Evolutionary conservation across 2,329 filamentous ascomycete species (phyloP).

Genomic region (Graphilbum sp.): DNA sequence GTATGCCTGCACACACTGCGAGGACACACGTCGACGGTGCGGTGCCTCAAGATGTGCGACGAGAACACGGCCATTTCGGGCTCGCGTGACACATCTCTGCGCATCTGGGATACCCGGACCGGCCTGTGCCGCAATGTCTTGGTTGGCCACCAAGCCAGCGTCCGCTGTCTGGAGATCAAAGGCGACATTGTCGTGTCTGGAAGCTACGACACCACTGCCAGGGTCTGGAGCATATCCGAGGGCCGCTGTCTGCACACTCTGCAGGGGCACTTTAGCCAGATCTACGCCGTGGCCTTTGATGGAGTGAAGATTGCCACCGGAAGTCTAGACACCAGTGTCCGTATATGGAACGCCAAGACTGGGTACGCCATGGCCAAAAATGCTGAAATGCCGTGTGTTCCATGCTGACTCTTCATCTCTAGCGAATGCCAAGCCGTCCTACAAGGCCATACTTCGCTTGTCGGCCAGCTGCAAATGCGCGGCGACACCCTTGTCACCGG

Average conservation of each 20-base stretch:
- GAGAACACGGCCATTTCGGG: conserved; percentile 88
- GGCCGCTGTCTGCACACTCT: conserved; percentile 82
- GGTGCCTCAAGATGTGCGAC: conserved; percentile 96
- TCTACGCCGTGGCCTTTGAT: conserved; percentile 97
- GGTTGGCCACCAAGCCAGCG: conserved; percentile 87
- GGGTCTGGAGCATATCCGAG: conserved; percentile 96
- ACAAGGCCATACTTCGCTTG: conserved; percentile 90
- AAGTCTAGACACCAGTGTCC: conserved; percentile 87
- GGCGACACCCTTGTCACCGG: conserved; percentile 90
- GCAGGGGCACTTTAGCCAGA: conserved; percentile 92
- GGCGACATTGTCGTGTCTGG: conserved; percentile 96
- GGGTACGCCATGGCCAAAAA: no score
- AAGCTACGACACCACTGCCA: conserved; percentile 91
- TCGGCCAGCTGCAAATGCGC: conserved; percentile 91
- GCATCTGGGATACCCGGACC: conserved; percentile 85
- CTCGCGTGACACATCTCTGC: conserved; percentile 82
- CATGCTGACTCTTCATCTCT: no score
- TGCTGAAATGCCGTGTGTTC: no score
- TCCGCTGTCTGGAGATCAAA: conserved; percentile 87
- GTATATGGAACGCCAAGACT: conserved; percentile 86
- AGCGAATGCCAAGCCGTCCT: conserved; percentile 76
- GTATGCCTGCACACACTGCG: conserved; percentile 67
- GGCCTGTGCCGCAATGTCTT: conserved; percentile 83
- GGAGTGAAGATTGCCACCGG: conserved; percentile 86
- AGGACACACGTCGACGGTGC: conserved; percentile 90